Percentiles rank a stretch among this genome's conserved stretches.
Evolutionary conservation across 257 asterid species (phyloP).

Genomic region (Striga asiatica): DNA sequence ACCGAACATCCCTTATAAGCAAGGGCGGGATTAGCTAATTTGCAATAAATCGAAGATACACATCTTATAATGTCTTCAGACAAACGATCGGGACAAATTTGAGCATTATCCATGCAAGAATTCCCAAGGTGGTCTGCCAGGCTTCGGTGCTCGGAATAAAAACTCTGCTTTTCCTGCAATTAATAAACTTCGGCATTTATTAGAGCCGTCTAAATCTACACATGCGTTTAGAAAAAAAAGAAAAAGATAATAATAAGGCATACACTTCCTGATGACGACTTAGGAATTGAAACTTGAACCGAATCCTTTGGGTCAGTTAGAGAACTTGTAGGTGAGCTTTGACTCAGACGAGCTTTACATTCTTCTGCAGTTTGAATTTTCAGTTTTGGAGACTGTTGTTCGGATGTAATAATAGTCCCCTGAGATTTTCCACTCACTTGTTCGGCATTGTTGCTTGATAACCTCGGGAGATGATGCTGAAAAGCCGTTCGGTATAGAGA

Average conservation of each 20-base stretch:
- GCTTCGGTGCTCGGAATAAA: conserved; percentile 23
- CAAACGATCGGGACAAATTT: conserved; percentile 44
- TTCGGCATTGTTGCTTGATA: conserved; percentile 15
- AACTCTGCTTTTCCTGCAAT: conserved; percentile 43
- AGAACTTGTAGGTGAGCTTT: conserved; percentile 31
- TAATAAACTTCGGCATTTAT: background rate
- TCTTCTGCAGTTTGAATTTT: conserved; percentile 15
- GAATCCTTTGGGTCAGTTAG: conserved; percentile 30
- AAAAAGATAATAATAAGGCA: background rate
- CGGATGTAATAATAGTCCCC: conserved; percentile 15
- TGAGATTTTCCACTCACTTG: conserved; percentile 20
- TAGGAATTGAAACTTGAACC: conserved; percentile 24
- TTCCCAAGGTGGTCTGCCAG: conserved; percentile 68
- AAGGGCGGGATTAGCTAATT: conserved; percentile 36
- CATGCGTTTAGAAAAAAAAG: background rate
- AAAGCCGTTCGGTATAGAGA: conserved; percentile 62
- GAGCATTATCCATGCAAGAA: conserved; percentile 32
- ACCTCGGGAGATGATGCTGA: conserved; percentile 32
- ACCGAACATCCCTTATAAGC: conserved; percentile 39
- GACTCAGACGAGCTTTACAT: background rate
- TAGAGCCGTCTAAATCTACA: too few relatives aligned
- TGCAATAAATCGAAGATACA: conserved; percentile 74
- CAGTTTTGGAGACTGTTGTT: conserved; percentile 17
- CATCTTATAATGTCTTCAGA: conserved; percentile 73
- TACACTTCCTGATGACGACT: conserved; percentile 41